Evolutionary conservation across 2,329 filamentous ascomycete species (phyloP), one percentile per base, ranked within the genome.

Genomic region (Spiromastix sp.): DNA sequence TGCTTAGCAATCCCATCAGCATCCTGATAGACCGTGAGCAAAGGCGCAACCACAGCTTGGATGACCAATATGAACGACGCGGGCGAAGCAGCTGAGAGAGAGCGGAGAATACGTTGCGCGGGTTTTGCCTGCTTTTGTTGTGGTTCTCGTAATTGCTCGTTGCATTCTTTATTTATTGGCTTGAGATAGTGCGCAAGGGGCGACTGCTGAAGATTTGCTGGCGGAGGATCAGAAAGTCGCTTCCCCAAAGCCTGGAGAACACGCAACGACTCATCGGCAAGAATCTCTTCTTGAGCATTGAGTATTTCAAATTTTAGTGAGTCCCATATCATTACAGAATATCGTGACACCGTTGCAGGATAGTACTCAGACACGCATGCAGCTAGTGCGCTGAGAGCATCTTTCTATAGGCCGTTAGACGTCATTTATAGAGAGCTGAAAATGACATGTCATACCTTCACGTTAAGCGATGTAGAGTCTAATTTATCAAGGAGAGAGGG

Each of bases 251-350:
- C 59, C 36, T 68, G 64, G 6, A 81, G 54, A 2, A 67, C 69
- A 15, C 63, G 57, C 11, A 81, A 54, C 5, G 77, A 72, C 46
- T 73, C 70, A 32, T 75, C 63, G 0, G 74, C 74, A 6, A 82
- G 57, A 33, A 79, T 72, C 36, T 80, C 74, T 46, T 81, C 77
- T 51, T 79, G 74, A 0, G 73, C 70, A 43, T 77, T 79, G 10
- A 82, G 60, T 8, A 82, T 71, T 47, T 82, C 77, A 45, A 79
- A 82, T 50, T 81, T 82, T 34, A 82, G 52, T 6, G 75, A 69
- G 45, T 81, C 76, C 77, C 77, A 82, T 2, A 81, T 60, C 1
- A 72, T 77, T 32, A 77, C 70, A 0, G 76, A 77, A 47, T 78
- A 78, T 8, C 71, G 67, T 5, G 74, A 73, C 18, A 81, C 64